Base-by-base conservation (phyloP, 73 alveolate species). In the Loxodes magnus region DNA sequence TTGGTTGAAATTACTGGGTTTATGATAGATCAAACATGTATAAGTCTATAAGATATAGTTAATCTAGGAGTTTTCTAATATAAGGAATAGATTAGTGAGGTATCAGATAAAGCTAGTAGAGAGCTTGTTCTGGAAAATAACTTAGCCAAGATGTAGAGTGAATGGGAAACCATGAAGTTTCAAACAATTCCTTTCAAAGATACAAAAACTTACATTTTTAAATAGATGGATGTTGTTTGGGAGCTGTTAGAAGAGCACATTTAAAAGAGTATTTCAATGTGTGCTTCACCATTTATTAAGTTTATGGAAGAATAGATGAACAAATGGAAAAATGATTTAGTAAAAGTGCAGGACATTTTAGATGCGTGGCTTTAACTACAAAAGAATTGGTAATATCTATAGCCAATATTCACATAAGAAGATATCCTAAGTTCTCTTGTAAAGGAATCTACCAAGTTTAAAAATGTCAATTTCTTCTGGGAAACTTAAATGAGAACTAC, bases 341-440 rank as follows among this genome's bases (percentile, higher is more conserved):
- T 84, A 5, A 77, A 79, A 43, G 84, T 84, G 3, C 75, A 77
- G 61, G 94, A 83, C 59, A 79, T 83, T 10, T 51, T 88, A 7
- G 95, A 83, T 52, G 94, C 82, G 15, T 88, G 97, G 97, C 58
- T 62, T 12, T 83, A 78, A 51, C 84, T 88, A 15, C 90, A 88
- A 65, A 83, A 79, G 52, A 48, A 71, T 43, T 74, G 92, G 85
- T 77, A 85, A 2, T 89, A 88, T 55, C 52, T 88, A 19, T 93
- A 88, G 71, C 95, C 92, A 26, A 88, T 88, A 27, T 88, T 83
- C 52, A 67, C 84, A 37, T 56, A 68, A 31, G 79, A 89, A 29
- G 97, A 88, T 53, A 71, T 88, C 21, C 74, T 87, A 30, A 83
- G 65, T 24, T 78, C 78, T 53, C 62, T 88, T 77, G 78, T 85